These are phyloP conservation scores for Claviceps cyperi DNA, from an alignment of 2,329 filamentous ascomycete species.

Conservation along the genomic window DNA sequence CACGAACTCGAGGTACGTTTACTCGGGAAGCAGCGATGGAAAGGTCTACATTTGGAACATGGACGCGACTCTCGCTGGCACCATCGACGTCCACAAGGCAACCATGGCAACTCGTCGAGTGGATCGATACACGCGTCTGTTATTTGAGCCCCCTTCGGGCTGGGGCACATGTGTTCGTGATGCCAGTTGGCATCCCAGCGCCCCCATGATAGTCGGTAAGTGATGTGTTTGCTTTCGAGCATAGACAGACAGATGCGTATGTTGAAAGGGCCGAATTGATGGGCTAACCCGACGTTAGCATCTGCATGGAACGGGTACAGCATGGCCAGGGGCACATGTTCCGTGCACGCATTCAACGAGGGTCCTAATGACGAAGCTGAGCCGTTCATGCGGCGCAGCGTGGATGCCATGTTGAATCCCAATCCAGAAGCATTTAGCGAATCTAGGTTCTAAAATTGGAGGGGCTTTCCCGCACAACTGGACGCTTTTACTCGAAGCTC, in stretches of 20 bases:
- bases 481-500: not conserved
- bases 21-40: constrained; percentile 80
- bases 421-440: constrained; percentile 13
- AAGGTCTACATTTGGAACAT: constrained; percentile 87
- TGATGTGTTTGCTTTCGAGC: constrained; percentile 6
- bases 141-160: constrained; percentile 37
- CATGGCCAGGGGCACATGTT: constrained; percentile 59
- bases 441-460: not conserved
- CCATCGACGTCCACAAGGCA: constrained; percentile 61
- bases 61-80: constrained; percentile 68
- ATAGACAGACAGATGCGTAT: not conserved
- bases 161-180: constrained; percentile 77
- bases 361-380: constrained; percentile 48
- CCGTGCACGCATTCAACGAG: constrained; percentile 66
- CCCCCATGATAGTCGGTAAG: constrained; percentile 58
- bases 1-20: constrained; percentile 84
- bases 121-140: constrained; percentile 39
- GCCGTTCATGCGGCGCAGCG: constrained; percentile 38
- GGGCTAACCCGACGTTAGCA: constrained; percentile 31
- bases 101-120: constrained; percentile 48
- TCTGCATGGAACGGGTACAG: constrained; percentile 73
- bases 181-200: constrained; percentile 79
- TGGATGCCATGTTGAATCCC: constrained; percentile 43
- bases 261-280: not conserved
- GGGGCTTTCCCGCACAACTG: too few species aligned